Conservation (phyloP, 2,329 filamentous ascomycete genomes). For the Magnaporthales sp. region DNA sequence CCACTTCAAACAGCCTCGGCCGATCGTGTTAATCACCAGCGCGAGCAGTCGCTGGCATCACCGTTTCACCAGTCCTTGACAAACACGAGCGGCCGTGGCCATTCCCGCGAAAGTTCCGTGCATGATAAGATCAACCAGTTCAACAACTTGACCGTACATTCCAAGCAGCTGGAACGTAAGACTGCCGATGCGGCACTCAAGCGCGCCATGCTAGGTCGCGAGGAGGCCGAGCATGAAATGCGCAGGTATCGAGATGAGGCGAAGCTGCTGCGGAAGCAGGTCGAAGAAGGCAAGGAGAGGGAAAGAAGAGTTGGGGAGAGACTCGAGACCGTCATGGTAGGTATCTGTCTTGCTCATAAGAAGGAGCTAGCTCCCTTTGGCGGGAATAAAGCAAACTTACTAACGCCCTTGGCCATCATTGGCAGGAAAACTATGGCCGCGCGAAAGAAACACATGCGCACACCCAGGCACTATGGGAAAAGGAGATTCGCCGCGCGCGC, state of each 20-base stretch:
- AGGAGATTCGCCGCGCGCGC: conserved; percentile 59
- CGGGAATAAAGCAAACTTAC: conserved; percentile 7
- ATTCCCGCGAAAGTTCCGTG: conserved; percentile 50
- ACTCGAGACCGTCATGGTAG: conserved; percentile 61
- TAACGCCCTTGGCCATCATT: conserved; percentile 6
- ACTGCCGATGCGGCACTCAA: conserved; percentile 57
- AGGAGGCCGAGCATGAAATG: conserved; percentile 64
- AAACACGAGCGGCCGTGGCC: conserved; percentile 24
- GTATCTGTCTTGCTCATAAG: conserved; percentile 15
- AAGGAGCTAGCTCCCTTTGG: no score
- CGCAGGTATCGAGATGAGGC: conserved; percentile 54
- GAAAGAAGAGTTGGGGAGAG: conserved; percentile 59
- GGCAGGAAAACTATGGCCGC: conserved; percentile 59
- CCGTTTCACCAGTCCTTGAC: conserved; percentile 16
- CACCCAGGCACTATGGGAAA: conserved; percentile 61
- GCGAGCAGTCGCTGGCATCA: conserved; percentile 25
- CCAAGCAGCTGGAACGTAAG: conserved; percentile 54
- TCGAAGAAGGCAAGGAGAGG: conserved; percentile 57
- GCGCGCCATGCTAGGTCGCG: conserved; percentile 57
- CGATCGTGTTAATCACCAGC: conserved; percentile 49
- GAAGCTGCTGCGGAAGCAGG: conserved; percentile 42
- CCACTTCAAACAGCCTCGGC: conserved; percentile 55
- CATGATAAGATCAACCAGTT: conserved; percentile 65
- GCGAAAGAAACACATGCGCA: conserved; percentile 62
- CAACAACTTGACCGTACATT: conserved; percentile 54